Evolutionary conservation across 2,329 filamentous ascomycete species (phyloP), one percentile per base, ranked within the genome.

Genomic region (Exophiala lecanii-corni): DNA sequence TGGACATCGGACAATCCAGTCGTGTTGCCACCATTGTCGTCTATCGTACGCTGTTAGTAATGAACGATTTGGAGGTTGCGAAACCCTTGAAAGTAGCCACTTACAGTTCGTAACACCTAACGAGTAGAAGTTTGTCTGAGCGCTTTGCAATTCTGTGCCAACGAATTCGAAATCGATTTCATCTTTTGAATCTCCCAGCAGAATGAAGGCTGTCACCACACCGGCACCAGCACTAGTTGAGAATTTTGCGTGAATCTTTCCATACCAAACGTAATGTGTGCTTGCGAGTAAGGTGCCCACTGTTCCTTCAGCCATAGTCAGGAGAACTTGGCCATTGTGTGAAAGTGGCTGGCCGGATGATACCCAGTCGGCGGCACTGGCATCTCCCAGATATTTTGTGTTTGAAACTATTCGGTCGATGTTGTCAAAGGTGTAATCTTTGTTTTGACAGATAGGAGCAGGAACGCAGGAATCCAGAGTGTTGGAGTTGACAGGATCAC

Each of bases 121-220:
- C 70, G 84, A 96, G 70, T 96, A 98, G 73, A 82, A 98, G 72
- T 98, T 98, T 62, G 89, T 92, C 72, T 98, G 89, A 13, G 84
- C 86, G 50, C 75, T 78, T 35, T 72, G 61, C 50, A 94, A 72
- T 59, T 96, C 86, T 33, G 77, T 77, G 54, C 92, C 92, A 41
- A 98, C 78, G 63, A 85, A 97, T 65, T 98, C 92, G 63, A 88
- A 97, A 70, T 98, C 92, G 59, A 98, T 95, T 68, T 98, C 92
- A 61, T 98, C 92, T 75, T 96, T 94, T 60, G 94, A 85, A 59
- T 97, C 91, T 25, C 86, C 89, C 66, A 96, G 80, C 60, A 97
- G 73, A 63, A 98, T 98, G 63, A 98, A 98, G 20, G 89, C 91
- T 2, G 89, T 94, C n/a, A 98, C 85, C 16, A 98, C 92, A 74